Percentiles rank a stretch among this genome's conserved stretches.
These are phyloP conservation scores for Dictyostelium brefeldianum DNA, from an alignment of 78 protist genomes.

Conservation along the genomic window DNA sequence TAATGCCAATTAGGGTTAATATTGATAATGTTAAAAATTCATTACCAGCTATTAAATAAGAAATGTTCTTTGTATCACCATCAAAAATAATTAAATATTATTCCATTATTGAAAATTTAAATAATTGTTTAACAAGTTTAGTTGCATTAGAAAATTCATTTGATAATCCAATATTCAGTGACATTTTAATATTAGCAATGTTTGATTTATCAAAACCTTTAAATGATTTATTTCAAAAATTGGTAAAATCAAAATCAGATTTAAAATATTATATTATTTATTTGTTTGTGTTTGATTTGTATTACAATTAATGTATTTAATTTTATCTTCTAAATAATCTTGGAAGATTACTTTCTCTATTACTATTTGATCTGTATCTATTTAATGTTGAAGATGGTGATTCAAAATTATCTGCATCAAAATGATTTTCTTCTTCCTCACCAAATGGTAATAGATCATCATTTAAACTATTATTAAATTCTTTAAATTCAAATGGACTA, in stretches of 20 bases:
- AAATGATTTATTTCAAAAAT: slow-evolving; percentile 4
- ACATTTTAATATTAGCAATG: slow-evolving; percentile 38
- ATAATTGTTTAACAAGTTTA: slow-evolving; percentile 6
- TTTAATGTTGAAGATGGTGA: neutral
- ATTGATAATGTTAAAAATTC: slow-evolving; percentile 9
- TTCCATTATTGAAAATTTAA: neutral
- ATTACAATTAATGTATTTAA: neutral
- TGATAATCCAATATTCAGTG: slow-evolving; percentile 4
- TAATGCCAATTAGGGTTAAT: slow-evolving; percentile 1
- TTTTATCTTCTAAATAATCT: slow-evolving; percentile 13
- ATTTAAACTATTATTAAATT: neutral
- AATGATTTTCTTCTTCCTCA: neutral
- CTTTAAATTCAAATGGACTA: slow-evolving; percentile 26
- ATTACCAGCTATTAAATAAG: slow-evolving; percentile 20
- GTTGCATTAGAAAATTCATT: slow-evolving; percentile 47
- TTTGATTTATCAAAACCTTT: neutral
- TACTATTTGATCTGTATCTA: slow-evolving; percentile 27
- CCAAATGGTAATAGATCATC: neutral
- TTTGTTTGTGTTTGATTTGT: too few species aligned
- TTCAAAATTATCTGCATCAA: slow-evolving; percentile 5
- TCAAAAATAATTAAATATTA: neutral
- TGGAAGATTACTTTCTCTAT: slow-evolving; percentile 6
- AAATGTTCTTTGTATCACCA: slow-evolving; percentile 19
- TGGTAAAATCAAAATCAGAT: neutral
- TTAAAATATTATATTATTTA: too few species aligned